Evolutionary conservation across 805 yeast species (phyloP).

Genomic region (Brettanomyces custersianus): DNA sequence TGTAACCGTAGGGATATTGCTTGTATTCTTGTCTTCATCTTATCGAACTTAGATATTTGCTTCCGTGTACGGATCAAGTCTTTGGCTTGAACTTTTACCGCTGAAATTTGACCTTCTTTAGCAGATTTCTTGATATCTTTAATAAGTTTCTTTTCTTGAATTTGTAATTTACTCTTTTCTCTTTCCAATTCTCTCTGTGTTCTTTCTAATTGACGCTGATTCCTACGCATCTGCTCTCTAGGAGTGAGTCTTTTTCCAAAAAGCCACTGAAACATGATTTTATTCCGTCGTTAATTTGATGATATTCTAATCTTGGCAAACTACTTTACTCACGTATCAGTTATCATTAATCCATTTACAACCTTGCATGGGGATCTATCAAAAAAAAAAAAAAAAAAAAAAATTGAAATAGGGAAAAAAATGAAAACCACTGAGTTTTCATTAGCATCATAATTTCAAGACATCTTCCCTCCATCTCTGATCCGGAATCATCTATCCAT

Average conservation of each 20-base stretch:
- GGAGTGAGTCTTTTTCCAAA: conserved; percentile 93
- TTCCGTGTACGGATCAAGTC: conserved; percentile 85
- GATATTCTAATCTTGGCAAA: neutral
- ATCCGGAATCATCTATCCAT: no score
- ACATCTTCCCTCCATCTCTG: no score
- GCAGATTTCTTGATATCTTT: conserved; percentile 87
- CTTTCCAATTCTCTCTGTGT: conserved; percentile 90
- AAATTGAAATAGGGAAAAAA: no score
- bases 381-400: no score
- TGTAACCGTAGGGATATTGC: conserved; percentile 90
- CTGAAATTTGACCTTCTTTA: conserved; percentile 77
- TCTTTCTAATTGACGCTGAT: conserved; percentile 89
- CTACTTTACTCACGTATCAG: neutral
- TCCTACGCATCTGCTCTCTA: conserved; percentile 88
- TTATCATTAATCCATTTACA: no score
- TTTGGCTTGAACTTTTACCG: conserved; percentile 92
- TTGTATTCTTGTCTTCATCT: conserved; percentile 91
- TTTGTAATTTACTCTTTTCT: conserved; percentile 77
- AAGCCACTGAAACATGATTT: conserved; percentile 75
- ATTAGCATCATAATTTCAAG: no score
- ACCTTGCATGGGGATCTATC: no score
- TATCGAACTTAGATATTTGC: conserved; percentile 78
- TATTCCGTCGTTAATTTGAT: no score
- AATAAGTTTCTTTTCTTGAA: conserved; percentile 83
- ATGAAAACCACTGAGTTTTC: no score